Conservation (phyloP, 306 rosid species). For the Rosa multiflora region DNA sequence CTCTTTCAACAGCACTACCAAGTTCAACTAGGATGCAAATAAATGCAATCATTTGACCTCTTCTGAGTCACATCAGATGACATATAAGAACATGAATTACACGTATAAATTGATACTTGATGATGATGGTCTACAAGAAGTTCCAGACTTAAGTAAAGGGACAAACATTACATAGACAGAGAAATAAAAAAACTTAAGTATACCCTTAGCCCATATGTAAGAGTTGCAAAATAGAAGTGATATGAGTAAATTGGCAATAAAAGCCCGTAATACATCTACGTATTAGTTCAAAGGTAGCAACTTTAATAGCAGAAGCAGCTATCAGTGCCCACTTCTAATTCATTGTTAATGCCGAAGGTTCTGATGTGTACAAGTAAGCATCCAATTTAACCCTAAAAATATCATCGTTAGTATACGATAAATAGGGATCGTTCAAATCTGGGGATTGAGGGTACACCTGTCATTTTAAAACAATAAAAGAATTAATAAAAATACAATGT, state of each 20-base stretch:
- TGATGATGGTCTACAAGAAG: background rate
- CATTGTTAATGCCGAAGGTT: no score
- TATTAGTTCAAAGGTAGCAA: constrained; percentile 13
- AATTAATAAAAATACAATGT: no score
- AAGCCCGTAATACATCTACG: constrained; percentile 18
- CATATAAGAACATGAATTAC: constrained; percentile 28
- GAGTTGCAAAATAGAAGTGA: constrained; percentile 51
- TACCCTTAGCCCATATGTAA: constrained; percentile 36
- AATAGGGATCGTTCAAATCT: no score
- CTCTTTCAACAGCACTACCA: constrained; percentile 36
- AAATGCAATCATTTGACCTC: constrained; percentile 39
- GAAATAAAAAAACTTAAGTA: background rate
- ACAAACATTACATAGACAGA: background rate
- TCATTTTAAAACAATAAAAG: no score
- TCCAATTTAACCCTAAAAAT: no score
- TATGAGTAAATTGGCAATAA: constrained; percentile 20
- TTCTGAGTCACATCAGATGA: constrained; percentile 49
- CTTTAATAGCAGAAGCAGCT: no score
- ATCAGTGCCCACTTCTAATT: no score
- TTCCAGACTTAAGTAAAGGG: background rate
- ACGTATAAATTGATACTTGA: constrained; percentile 17
- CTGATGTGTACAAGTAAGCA: no score
- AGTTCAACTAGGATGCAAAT: constrained; percentile 42
- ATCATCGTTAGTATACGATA: no score
- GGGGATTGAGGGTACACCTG: no score